These are phyloP conservation scores for Daldinia sp. DNA, from an alignment of 2,329 filamentous ascomycete genomes.

Conservation along the genomic window DNA sequence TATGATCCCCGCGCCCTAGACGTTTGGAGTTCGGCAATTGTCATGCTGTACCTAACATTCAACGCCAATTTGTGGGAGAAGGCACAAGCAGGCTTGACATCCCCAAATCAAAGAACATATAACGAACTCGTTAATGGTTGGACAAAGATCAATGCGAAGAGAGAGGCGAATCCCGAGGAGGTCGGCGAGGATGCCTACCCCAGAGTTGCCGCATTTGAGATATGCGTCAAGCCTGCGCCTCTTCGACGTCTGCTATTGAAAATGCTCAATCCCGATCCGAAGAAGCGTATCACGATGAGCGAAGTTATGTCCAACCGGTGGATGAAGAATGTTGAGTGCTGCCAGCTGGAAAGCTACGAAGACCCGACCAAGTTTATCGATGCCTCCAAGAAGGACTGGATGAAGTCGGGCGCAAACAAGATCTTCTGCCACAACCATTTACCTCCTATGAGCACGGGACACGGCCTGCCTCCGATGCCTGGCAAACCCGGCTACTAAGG, in stretches of 20 bases:
- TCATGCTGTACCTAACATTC: conserved; percentile 82
- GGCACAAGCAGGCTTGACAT: conserved; percentile 60
- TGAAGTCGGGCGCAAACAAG: conserved; percentile 59
- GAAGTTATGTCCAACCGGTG: conserved; percentile 78
- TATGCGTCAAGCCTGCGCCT: conserved; percentile 72
- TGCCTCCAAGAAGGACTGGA: conserved; percentile 66
- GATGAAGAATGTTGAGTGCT: conserved; percentile 82
- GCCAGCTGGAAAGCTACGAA: conserved; percentile 76
- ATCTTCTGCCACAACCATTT: conserved; percentile 71
- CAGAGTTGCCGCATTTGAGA: conserved; percentile 73
- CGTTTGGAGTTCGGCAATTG: conserved; percentile 87
- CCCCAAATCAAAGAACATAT: conserved; percentile 67
- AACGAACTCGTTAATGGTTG: conserved; percentile 74
- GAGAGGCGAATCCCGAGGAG: conserved; percentile 53
- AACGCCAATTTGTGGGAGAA: conserved; percentile 80
- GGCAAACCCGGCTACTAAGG: conserved; percentile 65
- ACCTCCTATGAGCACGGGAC: conserved; percentile 60
- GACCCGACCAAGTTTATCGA: conserved; percentile 73
- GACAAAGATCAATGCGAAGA: conserved; percentile 73
- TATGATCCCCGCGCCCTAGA: conserved; percentile 84
- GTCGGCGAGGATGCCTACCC: conserved; percentile 74
- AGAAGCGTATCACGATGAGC: conserved; percentile 75
- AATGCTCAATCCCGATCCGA: conserved; percentile 86
- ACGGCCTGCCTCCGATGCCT: conserved; percentile 67
- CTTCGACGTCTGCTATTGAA: conserved; percentile 78